Evolutionary conservation across 2,329 filamentous ascomycete genomes (phyloP), one percentile per base, ranked within the genome.

Genomic region (Trematosphaeria pertusa): DNA sequence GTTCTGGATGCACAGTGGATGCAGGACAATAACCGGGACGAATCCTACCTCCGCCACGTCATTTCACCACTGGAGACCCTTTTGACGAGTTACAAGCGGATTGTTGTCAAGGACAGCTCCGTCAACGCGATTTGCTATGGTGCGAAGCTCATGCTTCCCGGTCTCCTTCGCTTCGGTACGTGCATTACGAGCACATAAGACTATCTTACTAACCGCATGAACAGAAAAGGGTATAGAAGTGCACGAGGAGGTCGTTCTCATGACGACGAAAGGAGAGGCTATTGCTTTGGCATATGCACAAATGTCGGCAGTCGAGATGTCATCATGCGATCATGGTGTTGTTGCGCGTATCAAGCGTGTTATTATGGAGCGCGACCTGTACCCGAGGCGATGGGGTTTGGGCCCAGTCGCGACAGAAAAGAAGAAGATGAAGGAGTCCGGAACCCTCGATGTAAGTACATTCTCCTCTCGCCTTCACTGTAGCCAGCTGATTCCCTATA

Each of bases 361-460:
- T 76, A 99, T 99, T 75, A 99, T 99, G 94, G 94, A 99, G 82
- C 89, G 94, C 65, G 94, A 97, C 73, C 82, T 97, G 49, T 99
- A 99, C 83, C 94, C 94, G 56, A 85, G 91, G 73, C 83, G 93
- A 81, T 99, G 94, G 94, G 94, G 94, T 59, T 85, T 97, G 70
- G 94, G 94, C 53, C 93, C 94, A 42, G 87, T 93, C 50, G 94
- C 94, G 38, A 78, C 88, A 37, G 91, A 97, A 83, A 99, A 99
- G 87, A 99, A 99, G 88, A 97, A 97, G 85, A 86, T 99, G 81
- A 97, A 97, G 86, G 90, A 92, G 42, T 89, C 91, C 61, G 94
- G 94, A 75, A 96, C 97, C 79, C 87, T 99, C 50, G 94, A 99
- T 81, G 81, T 84, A 70, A 71, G 81, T 72, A 48, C 15, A 9